Conservation (phyloP, 352 stramenopile genomes). For the Sclerospora graminicola region DNA sequence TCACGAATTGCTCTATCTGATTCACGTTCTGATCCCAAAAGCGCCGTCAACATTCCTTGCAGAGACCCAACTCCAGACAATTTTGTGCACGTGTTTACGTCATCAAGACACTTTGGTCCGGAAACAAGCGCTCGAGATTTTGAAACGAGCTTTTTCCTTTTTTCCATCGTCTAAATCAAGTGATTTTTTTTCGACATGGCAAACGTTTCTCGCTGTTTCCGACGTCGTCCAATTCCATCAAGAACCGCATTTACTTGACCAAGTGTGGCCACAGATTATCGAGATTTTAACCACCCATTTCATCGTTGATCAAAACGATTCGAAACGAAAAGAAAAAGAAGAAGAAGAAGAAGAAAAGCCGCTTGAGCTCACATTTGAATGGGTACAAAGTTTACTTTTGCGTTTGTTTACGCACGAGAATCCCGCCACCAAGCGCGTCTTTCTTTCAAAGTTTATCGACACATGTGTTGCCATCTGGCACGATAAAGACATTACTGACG, state of each 20-base stretch:
- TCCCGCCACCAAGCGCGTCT: constrained; percentile 58
- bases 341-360: constrained; percentile 24
- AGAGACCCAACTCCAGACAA: constrained; percentile 24
- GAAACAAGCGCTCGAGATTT: constrained; percentile 59
- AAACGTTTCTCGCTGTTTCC: constrained; percentile 59
- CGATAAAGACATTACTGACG: constrained; percentile 4
- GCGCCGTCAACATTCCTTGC: constrained; percentile 30
- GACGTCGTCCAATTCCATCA: constrained; percentile 82
- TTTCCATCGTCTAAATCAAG: constrained; percentile 14
- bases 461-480: constrained; percentile 21
- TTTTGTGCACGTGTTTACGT: constrained; percentile 44
- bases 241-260: constrained; percentile 71
- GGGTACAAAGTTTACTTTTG: constrained; percentile 60
- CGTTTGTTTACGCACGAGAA: constrained; percentile 74
- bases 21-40: constrained; percentile 35
- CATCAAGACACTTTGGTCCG: constrained; percentile 44
- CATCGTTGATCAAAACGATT: constrained; percentile 7
- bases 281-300: constrained; percentile 34
- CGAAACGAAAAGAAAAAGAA: not conserved
- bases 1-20: too few relatives aligned
- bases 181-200: constrained; percentile 31
- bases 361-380: constrained; percentile 59
- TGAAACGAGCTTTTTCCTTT: constrained; percentile 56
- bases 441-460: constrained; percentile 62
- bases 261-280: constrained; percentile 72